Base-by-base conservation (phyloP, 2,329 filamentous ascomycete species). In the Fusarium sp. region DNA sequence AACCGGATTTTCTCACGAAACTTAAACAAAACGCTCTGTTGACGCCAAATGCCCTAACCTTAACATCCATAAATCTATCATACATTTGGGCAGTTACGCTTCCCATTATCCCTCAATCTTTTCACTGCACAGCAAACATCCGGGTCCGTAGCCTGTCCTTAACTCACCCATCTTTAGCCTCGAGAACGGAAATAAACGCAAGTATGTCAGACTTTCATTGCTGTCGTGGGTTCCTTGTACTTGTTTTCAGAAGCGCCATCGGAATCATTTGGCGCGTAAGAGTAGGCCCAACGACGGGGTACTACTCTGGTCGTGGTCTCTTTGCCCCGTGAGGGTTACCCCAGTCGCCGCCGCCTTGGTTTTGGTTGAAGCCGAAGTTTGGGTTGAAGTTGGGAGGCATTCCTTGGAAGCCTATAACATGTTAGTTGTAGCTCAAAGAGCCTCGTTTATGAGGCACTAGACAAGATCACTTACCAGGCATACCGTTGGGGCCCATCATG, bases 261-360 rank as follows among this genome's bases (percentile, higher is more conserved):
- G 47, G 39, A 28, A 37, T 35, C n/a, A 20, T 20, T 20, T 31
- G 33, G 39, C 37, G 44, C 37, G n/a, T 31, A 41, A n/a, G 21
- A 15, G 13, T 24, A 26, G 39, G 35, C 10, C 35, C 42, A 47
- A 52, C 33, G 44, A 56, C 64, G 37, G 28, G 16, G 42, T 57
- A 48, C 78, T 83, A 86, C 77, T 94, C 93, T 64, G 92, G 92
- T 67, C 93, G 87, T 70, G 92, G 91, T 70, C 93, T 86, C 82
- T 96, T 96, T 6, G 90, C 89, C 29, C 92, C 92, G 72, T 95
- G 93, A 8, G 93, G 93, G 75, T 95, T 95, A 84, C 92, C 92
- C 80, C 89, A 89, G 57, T 90, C 90, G 60, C 80, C 81, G 47
- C 78, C 79, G 56, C 81, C 81, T 35, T 73, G 85, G 72, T 84